Percentiles rank a stretch among this genome's conserved stretches.
These are phyloP conservation scores for Arthromyces matolae DNA, from an alignment of 768 basidiomycete species.

Conservation along the genomic window DNA sequence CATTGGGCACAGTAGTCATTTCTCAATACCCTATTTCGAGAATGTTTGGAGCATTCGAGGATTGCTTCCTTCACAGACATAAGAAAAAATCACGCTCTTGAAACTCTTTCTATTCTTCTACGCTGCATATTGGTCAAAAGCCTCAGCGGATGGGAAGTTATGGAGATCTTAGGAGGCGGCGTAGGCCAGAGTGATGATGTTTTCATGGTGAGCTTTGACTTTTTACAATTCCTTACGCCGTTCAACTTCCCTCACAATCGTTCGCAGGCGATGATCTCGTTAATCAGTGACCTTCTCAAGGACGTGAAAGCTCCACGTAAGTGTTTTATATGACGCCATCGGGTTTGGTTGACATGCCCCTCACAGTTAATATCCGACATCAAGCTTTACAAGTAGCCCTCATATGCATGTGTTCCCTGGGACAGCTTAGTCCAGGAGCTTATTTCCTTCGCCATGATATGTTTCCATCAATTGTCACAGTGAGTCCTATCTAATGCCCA, in stretches of 20 bases:
- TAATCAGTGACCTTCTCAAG: constrained; percentile 43
- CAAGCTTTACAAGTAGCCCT: constrained; percentile 54
- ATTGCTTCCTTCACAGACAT: constrained; percentile 31
- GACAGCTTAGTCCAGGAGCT: constrained; percentile 65
- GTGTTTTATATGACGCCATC: constrained; percentile 3
- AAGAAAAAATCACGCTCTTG: constrained; percentile 42
- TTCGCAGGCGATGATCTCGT: constrained; percentile 45
- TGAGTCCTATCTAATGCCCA: constrained; percentile 21
- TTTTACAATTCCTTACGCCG: too few relatives aligned
- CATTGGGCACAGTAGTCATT: constrained; percentile 42
- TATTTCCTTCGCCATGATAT: constrained; percentile 64
- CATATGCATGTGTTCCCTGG: constrained; percentile 54
- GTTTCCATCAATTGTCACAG: constrained; percentile 50
- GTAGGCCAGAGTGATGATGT: constrained; percentile 53
- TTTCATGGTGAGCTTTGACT: constrained; percentile 47
- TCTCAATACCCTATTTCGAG: constrained; percentile 45
- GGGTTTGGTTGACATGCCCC: constrained; percentile 5
- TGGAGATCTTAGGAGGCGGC: constrained; percentile 64
- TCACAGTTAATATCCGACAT: constrained; percentile 46
- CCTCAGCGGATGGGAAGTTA: constrained; percentile 66
- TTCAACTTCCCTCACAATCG: too few relatives aligned
- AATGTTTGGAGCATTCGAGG: constrained; percentile 40
- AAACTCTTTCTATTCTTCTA: constrained; percentile 46
- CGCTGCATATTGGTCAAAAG: constrained; percentile 53
- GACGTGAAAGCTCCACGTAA: constrained; percentile 45